Conservation (phyloP, 2,329 filamentous ascomycete species). For the Fusarium circinatum region DNA sequence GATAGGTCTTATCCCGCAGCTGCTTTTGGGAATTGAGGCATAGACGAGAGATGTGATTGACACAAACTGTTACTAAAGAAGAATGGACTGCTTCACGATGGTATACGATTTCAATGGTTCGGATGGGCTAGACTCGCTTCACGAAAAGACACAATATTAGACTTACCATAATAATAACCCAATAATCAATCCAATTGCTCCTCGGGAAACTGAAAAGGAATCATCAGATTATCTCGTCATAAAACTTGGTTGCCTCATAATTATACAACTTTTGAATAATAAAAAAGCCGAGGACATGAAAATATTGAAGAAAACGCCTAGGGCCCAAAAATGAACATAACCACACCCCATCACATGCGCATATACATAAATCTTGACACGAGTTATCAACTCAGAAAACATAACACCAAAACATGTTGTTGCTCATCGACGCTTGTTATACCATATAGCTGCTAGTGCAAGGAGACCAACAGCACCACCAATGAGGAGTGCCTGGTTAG, state of each 20-base stretch:
- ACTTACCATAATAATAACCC: constrained; percentile 14
- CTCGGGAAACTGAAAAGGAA: background rate
- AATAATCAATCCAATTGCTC: background rate
- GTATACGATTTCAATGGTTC: constrained; percentile 19
- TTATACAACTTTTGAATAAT: constrained; percentile 27
- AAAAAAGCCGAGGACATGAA: background rate
- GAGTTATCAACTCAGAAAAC: constrained; percentile 11
- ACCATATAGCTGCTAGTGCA: constrained; percentile 54
- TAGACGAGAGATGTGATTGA: background rate
- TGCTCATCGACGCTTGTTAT: constrained; percentile 45
- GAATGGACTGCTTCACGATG: constrained; percentile 19
- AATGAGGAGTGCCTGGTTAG: constrained; percentile 47
- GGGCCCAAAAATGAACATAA: constrained; percentile 20
- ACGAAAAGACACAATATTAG: background rate
- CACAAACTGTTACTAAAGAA: background rate
- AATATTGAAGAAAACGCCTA: constrained; percentile 24
- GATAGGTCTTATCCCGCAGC: constrained; percentile 71
- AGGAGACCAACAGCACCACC: constrained; percentile 51
- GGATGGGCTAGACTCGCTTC: background rate
- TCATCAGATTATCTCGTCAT: constrained; percentile 15
- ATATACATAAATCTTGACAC: constrained; percentile 21
- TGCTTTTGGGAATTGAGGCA: constrained; percentile 62
- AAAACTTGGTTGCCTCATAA: constrained; percentile 15
- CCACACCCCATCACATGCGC: constrained; percentile 21
- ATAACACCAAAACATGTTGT: background rate